Conservation (phyloP, 441 rosid genomes). For the Gossypium aridum region DNA sequence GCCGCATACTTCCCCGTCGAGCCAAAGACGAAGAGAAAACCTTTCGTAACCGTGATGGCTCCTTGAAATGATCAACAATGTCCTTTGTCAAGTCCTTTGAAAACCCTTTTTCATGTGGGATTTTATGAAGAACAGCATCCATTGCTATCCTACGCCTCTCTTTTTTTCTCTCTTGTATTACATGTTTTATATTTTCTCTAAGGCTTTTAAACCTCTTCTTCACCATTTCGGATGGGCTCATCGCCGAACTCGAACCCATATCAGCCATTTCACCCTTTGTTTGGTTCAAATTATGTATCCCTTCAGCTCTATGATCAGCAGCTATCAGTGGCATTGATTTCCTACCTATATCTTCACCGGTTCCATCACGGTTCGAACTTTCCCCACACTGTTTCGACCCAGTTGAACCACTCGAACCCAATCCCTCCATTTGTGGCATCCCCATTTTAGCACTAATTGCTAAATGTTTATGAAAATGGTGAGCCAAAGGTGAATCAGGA, state of each 20-base stretch:
- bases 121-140: constrained; percentile 78
- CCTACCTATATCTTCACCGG: constrained; percentile 19
- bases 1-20: constrained; percentile 12
- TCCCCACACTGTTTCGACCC: neutral
- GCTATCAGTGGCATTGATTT: constrained; percentile 26
- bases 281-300: constrained; percentile 27
- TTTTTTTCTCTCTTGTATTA: constrained; percentile 41
- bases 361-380: constrained; percentile 11
- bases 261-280: constrained; percentile 20
- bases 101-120: constrained; percentile 46
- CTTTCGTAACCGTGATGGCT: constrained; percentile 5
- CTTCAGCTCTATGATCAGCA: constrained; percentile 28
- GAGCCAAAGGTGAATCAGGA: constrained; percentile 46
- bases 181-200: constrained; percentile 56
- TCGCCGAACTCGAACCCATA: constrained; percentile 21
- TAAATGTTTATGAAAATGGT: constrained; percentile 37
- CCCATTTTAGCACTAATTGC: constrained; percentile 25
- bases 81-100: constrained; percentile 48
- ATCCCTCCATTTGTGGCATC: constrained; percentile 34
- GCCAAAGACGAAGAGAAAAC: constrained; percentile 8
- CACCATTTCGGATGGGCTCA: constrained; percentile 32
- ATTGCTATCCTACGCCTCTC: constrained; percentile 65
- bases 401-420: constrained; percentile 33
- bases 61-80: constrained; percentile 26
- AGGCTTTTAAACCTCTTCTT: constrained; percentile 60